These are phyloP conservation scores for Penicillium goetzii DNA, from an alignment of 495 filamentous ascomycete genomes.

Conservation along the genomic window DNA sequence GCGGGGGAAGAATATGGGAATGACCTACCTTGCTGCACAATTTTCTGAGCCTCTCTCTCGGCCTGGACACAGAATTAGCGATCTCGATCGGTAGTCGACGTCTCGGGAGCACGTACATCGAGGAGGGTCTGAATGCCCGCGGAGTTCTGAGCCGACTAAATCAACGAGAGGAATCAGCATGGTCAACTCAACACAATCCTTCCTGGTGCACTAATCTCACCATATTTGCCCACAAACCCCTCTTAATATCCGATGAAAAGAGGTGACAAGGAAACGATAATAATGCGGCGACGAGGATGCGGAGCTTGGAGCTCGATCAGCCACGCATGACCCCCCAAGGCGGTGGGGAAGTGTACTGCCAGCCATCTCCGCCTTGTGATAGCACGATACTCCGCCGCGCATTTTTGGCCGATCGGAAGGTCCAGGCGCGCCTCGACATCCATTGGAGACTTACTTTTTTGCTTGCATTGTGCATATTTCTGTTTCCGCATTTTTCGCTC, in stretches of 20 bases:
- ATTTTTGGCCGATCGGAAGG: constrained; percentile 17
- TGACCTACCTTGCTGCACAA: constrained; percentile 87
- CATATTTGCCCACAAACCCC: constrained; percentile 39
- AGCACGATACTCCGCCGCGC: constrained; percentile 33
- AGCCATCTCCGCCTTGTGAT: constrained; percentile 37
- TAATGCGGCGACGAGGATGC: constrained; percentile 32
- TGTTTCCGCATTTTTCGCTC: background rate
- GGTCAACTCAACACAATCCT: background rate
- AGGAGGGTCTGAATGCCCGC: constrained; percentile 97
- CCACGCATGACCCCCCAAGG: constrained; percentile 45
- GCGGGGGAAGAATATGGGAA: background rate
- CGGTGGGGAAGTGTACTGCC: constrained; percentile 42
- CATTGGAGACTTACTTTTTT: constrained; percentile 7
- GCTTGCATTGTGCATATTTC: constrained; percentile 2
- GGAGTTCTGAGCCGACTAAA: constrained; percentile 95
- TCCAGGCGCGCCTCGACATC: background rate
- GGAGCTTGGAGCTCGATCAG: constrained; percentile 44
- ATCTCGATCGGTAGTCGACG: background rate
- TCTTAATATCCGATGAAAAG: constrained; percentile 19
- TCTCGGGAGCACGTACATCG: constrained; percentile 69
- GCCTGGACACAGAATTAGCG: constrained; percentile 62
- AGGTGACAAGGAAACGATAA: constrained; percentile 21
- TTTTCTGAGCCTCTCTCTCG: constrained; percentile 98
- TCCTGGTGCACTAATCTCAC: constrained; percentile 26
- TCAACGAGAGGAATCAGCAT: constrained; percentile 34